Percentiles rank a stretch among this genome's conserved stretches.
These are phyloP conservation scores for Spinellus fusiger DNA, from an alignment of 192 early-diverging fungal species.

Conservation along the genomic window DNA sequence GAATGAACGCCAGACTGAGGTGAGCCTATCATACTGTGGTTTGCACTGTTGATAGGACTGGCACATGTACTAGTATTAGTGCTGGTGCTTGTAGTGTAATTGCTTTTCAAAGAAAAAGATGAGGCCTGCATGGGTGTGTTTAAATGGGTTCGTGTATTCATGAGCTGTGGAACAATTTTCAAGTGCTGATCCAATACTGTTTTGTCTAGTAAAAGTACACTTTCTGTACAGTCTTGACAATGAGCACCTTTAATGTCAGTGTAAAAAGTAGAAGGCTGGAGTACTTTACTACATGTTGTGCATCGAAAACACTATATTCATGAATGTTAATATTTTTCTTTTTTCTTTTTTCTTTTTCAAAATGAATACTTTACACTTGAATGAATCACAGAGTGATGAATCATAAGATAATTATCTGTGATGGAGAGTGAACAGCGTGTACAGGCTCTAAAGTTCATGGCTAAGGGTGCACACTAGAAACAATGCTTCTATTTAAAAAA, in stretches of 20 bases:
- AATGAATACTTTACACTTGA: constrained; percentile 7
- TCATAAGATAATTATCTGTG: constrained; percentile 1
- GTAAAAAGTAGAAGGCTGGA: constrained; percentile 20
- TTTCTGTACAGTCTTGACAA: constrained; percentile 15
- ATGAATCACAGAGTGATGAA: constrained; percentile 7
- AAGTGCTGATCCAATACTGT: neutral
- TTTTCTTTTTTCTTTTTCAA: neutral
- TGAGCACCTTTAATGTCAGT: constrained; percentile 8
- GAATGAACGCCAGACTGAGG: neutral
- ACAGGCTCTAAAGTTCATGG: neutral
- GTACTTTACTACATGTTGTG: constrained; percentile 7
- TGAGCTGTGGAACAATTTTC: constrained; percentile 16
- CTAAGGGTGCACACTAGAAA: constrained; percentile 5
- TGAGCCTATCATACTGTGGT: neutral
- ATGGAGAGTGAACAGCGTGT: constrained; percentile 1
- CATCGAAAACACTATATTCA: constrained; percentile 26
- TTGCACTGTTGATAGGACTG: neutral
- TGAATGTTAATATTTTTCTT: neutral
- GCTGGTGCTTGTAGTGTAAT: neutral
- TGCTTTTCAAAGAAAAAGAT: neutral
- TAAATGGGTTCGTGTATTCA: neutral
- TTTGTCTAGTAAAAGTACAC: neutral
- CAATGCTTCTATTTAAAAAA: neutral
- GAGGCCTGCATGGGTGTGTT: neutral
- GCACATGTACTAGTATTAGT: neutral